A percentile compares a stretch with the other conserved stretches of the same genome.
Evolutionary conservation across 192 early-diverging fungal genomes (phyloP).

Genomic region (Irineochytrium annulatum): DNA sequence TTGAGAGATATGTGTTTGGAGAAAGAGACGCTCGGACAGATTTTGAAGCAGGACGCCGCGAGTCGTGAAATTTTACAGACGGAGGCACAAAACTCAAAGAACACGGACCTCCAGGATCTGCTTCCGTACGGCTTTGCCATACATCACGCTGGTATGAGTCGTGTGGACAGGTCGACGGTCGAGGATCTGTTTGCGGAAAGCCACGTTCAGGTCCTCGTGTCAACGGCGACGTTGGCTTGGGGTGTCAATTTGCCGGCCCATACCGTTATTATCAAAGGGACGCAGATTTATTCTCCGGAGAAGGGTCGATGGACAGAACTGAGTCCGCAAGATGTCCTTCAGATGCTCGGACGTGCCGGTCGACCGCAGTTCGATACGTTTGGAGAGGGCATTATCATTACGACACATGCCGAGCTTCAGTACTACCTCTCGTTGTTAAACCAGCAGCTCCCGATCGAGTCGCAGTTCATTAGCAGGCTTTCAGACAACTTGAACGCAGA

Average conservation of each 20-base stretch:
- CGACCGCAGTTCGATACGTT: slow-evolving; percentile 93
- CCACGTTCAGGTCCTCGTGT: slow-evolving; percentile 87
- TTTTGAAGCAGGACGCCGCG: slow-evolving; percentile 76
- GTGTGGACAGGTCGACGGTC: slow-evolving; percentile 84
- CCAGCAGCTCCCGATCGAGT: slow-evolving; percentile 97
- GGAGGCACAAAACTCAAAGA: slow-evolving; percentile 76
- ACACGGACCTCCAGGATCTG: slow-evolving; percentile 81
- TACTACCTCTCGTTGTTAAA: slow-evolving; percentile 94
- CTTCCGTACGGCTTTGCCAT: slow-evolving; percentile 93
- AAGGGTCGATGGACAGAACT: slow-evolving; percentile 94
- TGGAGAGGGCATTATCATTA: slow-evolving; percentile 97
- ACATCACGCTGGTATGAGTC: slow-evolving; percentile 95
- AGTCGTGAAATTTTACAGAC: slow-evolving; percentile 78
- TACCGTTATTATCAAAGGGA: slow-evolving; percentile 97
- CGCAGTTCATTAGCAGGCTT: slow-evolving; percentile 81
- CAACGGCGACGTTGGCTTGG: slow-evolving; percentile 97
- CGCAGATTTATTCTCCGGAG: slow-evolving; percentile 94
- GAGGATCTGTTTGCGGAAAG: slow-evolving; percentile 92
- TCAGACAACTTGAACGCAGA: slow-evolving; percentile 95
- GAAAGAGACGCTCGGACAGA: slow-evolving; percentile 76
- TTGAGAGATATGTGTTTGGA: slow-evolving; percentile 91
- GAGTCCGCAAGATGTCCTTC: slow-evolving; percentile 93
- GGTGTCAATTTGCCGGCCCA: slow-evolving; percentile 99
- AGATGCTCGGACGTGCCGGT: slow-evolving; percentile 97
- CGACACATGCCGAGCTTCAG: slow-evolving; percentile 84